These are phyloP conservation scores for Fusarium robinianum DNA, from an alignment of 2,329 filamentous ascomycete species.

Conservation along the genomic window DNA sequence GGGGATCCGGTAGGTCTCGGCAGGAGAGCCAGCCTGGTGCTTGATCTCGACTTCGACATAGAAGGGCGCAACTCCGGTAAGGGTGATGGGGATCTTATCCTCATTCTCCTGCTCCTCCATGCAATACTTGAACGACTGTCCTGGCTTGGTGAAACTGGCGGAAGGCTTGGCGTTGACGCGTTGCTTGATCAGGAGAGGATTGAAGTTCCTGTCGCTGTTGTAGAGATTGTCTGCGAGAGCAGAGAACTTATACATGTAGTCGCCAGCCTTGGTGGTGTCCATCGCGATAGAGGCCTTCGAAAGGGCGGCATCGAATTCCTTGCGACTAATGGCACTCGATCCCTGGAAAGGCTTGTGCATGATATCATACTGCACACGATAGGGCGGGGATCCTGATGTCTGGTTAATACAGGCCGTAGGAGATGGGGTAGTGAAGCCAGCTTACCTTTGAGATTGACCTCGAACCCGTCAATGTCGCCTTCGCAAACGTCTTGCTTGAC, in stretches of 20 bases:
- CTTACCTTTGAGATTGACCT: slow-evolving; percentile 77
- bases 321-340: slow-evolving; percentile 66
- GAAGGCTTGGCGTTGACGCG: slow-evolving; percentile 82
- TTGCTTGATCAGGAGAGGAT: slow-evolving; percentile 74
- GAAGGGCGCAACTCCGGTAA: slow-evolving; percentile 86
- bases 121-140: slow-evolving; percentile 95
- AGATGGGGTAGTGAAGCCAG: slow-evolving; percentile 4
- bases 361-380: slow-evolving; percentile 80
- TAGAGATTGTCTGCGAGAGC: slow-evolving; percentile 87
- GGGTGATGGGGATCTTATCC: slow-evolving; percentile 83
- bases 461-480: slow-evolving; percentile 88
- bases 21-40: slow-evolving; percentile 78
- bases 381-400: slow-evolving; percentile 72
- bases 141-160: slow-evolving; percentile 80
- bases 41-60: slow-evolving; percentile 90
- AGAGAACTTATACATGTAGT: slow-evolving; percentile 84
- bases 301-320: slow-evolving; percentile 76
- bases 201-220: slow-evolving; percentile 69
- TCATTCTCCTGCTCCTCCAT: slow-evolving; percentile 80
- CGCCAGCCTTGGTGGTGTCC: slow-evolving; percentile 81
- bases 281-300: slow-evolving; percentile 78
- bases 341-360: slow-evolving; percentile 71
- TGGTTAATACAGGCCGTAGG: slow-evolving; percentile 37
- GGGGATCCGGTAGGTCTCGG: slow-evolving; percentile 80
- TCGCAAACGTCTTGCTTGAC: slow-evolving; percentile 87